These are phyloP conservation scores for Populus davidiana DNA, from an alignment of 345 rosid species.

Conservation along the genomic window DNA sequence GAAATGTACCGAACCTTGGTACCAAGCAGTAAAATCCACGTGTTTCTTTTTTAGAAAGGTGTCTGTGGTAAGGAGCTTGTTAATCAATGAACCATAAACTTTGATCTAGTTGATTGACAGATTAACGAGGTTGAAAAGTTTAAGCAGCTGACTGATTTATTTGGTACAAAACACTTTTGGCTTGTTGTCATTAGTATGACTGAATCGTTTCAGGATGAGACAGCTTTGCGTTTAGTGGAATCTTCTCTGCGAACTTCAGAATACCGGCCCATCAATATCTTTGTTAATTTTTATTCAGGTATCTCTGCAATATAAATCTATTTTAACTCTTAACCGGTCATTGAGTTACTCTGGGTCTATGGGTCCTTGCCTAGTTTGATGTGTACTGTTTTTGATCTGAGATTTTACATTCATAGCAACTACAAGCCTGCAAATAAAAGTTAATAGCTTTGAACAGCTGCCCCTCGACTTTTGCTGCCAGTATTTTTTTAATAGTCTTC, in stretches of 20 bases:
- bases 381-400: background rate
- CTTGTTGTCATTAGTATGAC: too few species aligned
- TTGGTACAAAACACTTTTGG: too few species aligned
- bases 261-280: conserved; percentile 73
- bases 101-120: too few species aligned
- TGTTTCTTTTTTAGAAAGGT: too few species aligned
- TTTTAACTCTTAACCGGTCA: background rate
- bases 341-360: background rate
- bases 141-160: too few species aligned
- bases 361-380: conserved; percentile 4
- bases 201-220: conserved; percentile 56
- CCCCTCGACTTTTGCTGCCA: too few species aligned
- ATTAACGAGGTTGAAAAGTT: too few species aligned
- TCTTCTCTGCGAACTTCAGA: conserved; percentile 60
- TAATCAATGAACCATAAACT: too few species aligned
- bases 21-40: too few species aligned
- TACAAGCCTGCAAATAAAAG: background rate
- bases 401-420: conserved; percentile 4
- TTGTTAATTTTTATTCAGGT: conserved; percentile 81
- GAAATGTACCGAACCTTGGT: too few species aligned
- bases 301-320: conserved; percentile 9
- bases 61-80: too few species aligned
- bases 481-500: too few species aligned
- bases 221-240: conserved; percentile 68
- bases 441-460: background rate